Base-by-base conservation (phyloP, 768 basidiomycete species). In the Hygrocybe punicea region DNA sequence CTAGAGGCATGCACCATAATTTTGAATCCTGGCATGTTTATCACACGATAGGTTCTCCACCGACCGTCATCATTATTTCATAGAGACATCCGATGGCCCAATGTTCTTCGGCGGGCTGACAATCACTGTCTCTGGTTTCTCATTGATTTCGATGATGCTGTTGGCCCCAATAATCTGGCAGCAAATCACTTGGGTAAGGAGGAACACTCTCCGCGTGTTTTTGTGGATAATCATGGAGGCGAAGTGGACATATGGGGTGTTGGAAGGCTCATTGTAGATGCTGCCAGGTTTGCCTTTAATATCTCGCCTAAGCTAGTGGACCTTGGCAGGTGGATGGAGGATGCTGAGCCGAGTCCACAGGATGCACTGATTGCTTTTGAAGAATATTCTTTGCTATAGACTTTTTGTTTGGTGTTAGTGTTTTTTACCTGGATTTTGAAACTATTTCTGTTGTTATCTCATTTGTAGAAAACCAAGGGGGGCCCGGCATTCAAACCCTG, bases 241-340 rank as follows among this genome's bases (percentile, higher is more conserved):
- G 52, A 53, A 35, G 52, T 53, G 36, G 52, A 53, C 39, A 53
- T 53, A 6, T 53, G 52, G 52, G 52, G 52, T 11, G 52, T 53
- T 53, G 52, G 52, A 11, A 37, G 19, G n/a, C 17, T 53, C 14
- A 53, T 53, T 23, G 24, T 17, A 53, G 52, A 39, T 35, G 39
- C 52, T 25, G 23, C n/a, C 10, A 16, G 16, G 40, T 42, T 11
- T 19, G 40, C 40, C 19, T 42, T 11, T 10, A 42, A 42, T 19
- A 19, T 42, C 40, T 42, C 40, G 6, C 14, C 14, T 16, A 10
- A 42, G 40, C 19, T 42, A 19, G 14, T 42, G 40, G 10, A 6
- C 6, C 40, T 42, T 42, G 40, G 40, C 14, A 14, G 19, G 19
- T 42, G 40, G 40, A 42, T 42, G 40, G 4, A 42, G 19, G 40